Evolutionary conservation across 1,139 yeast genomes (phyloP).

Genomic region (Pichia sp.): DNA sequence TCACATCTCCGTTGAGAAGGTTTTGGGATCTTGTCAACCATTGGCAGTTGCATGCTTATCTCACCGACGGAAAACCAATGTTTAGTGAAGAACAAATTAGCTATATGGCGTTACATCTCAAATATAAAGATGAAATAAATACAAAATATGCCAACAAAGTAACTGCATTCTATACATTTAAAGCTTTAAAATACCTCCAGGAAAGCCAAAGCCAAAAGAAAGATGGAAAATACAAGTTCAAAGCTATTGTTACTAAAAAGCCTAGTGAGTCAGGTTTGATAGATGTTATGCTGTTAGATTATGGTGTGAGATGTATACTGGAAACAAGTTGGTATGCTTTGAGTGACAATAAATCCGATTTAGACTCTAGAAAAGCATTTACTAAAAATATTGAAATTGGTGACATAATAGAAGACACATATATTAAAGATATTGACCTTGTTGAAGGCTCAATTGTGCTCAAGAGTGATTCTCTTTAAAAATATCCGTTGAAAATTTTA

Average conservation of each 20-base stretch:
- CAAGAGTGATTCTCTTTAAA: slow-evolving; percentile 19
- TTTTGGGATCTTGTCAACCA: slow-evolving; percentile 79
- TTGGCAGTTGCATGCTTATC: slow-evolving; percentile 50
- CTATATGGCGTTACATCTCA: slow-evolving; percentile 25
- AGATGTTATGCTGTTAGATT: slow-evolving; percentile 34
- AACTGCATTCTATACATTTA: slow-evolving; percentile 37
- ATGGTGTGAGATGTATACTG: slow-evolving; percentile 28
- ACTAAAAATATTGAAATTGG: slow-evolving; percentile 33
- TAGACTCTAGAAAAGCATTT: slow-evolving; percentile 18
- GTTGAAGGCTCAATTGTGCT: slow-evolving; percentile 32
- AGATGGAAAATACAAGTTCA: slow-evolving; percentile 17
- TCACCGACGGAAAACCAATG: slow-evolving; percentile 22
- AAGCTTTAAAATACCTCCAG: slow-evolving; percentile 32
- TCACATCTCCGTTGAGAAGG: slow-evolving; percentile 86
- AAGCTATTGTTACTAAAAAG: slow-evolving; percentile 33
- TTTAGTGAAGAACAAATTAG: slow-evolving; percentile 20
- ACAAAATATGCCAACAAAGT: slow-evolving; percentile 29
- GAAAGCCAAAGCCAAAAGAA: slow-evolving; percentile 14
- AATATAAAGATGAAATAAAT: slow-evolving; percentile 25
- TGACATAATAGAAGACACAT: slow-evolving; percentile 32
- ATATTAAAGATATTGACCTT: slow-evolving; percentile 33
- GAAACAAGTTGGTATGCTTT: slow-evolving; percentile 28
- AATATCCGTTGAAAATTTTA: too few species aligned
- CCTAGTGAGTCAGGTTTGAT: slow-evolving; percentile 34
- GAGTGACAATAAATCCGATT: slow-evolving; percentile 22